These are phyloP conservation scores for Coccinonectria pachysandricola DNA, from an alignment of 2,329 filamentous ascomycete species.

Conservation along the genomic window DNA sequence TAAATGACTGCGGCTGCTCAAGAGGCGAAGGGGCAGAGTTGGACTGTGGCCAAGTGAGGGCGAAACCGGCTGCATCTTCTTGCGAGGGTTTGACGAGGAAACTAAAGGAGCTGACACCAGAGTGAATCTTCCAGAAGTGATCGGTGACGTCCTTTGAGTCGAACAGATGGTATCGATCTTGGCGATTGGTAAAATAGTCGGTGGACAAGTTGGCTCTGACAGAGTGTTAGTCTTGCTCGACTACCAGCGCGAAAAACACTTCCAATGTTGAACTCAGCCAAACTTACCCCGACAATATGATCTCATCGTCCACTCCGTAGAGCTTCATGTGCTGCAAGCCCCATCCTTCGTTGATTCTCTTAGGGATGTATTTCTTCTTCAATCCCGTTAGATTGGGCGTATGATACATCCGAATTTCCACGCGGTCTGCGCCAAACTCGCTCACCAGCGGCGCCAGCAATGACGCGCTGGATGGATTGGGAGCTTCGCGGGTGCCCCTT, in stretches of 20 bases:
- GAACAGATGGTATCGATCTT: constrained; percentile 92
- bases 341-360: constrained; percentile 95
- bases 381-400: constrained; percentile 89
- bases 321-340: constrained; percentile 98
- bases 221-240: too few relatives aligned
- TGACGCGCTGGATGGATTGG: constrained; percentile 76
- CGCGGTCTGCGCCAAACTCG: constrained; percentile 73
- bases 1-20: constrained; percentile 57
- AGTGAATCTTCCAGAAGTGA: constrained; percentile 71
- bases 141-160: constrained; percentile 67
- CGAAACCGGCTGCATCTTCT: constrained; percentile 44
- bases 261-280: too few relatives aligned
- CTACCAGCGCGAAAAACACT: too few relatives aligned
- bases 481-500: constrained; percentile 83
- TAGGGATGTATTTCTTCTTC: constrained; percentile 73
- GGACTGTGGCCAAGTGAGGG: constrained; percentile 59
- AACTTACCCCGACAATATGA: constrained; percentile 77
- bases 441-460: constrained; percentile 72
- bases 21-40: constrained; percentile 72
- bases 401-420: constrained; percentile 95
- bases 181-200: constrained; percentile 93
- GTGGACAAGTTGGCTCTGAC: constrained; percentile 69
- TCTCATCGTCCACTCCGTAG: constrained; percentile 89
- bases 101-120: constrained; percentile 67
- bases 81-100: constrained; percentile 62